Conservation (phyloP, 1,139 yeast species). For the Geotrichum candidum region DNA sequence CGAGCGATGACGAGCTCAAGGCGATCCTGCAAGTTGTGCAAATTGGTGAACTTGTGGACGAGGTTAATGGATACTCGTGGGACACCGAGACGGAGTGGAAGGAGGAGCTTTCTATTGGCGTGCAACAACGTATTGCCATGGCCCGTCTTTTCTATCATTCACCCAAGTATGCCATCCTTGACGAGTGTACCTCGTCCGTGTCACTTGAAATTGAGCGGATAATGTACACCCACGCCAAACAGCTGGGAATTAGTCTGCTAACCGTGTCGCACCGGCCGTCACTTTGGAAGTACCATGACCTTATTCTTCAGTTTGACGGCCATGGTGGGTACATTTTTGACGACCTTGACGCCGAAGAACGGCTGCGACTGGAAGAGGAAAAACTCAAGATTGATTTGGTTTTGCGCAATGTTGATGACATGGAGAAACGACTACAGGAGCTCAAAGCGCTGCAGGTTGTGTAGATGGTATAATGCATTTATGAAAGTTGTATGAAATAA, state of each 20-base stretch:
- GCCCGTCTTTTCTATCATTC: constrained; percentile 85
- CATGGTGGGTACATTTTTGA: constrained; percentile 72
- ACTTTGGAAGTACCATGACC: constrained; percentile 86
- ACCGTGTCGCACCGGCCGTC: constrained; percentile 93
- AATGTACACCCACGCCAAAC: constrained; percentile 81
- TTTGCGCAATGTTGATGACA: constrained; percentile 58
- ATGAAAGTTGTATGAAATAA: not conserved
- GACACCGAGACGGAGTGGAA: constrained; percentile 76
- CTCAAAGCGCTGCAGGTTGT: constrained; percentile 20
- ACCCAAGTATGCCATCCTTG: constrained; percentile 90
- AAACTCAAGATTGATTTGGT: constrained; percentile 57
- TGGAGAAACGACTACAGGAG: constrained; percentile 53
- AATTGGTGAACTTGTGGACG: constrained; percentile 28
- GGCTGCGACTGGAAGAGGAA: constrained; percentile 67
- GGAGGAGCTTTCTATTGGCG: constrained; percentile 83
- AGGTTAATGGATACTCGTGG: constrained; percentile 36
- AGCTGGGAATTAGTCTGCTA: constrained; percentile 70
- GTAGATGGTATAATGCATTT: not conserved
- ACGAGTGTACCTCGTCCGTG: constrained; percentile 93
- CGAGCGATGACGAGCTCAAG: constrained; percentile 56
- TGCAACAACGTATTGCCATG: constrained; percentile 91
- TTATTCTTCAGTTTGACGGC: constrained; percentile 78
- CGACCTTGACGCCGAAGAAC: constrained; percentile 58
- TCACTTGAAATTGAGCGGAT: constrained; percentile 86
- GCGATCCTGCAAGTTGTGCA: constrained; percentile 49